These are phyloP conservation scores for Venustampulla echinocandica DNA, from an alignment of 495 filamentous ascomycete species.

Conservation along the genomic window DNA sequence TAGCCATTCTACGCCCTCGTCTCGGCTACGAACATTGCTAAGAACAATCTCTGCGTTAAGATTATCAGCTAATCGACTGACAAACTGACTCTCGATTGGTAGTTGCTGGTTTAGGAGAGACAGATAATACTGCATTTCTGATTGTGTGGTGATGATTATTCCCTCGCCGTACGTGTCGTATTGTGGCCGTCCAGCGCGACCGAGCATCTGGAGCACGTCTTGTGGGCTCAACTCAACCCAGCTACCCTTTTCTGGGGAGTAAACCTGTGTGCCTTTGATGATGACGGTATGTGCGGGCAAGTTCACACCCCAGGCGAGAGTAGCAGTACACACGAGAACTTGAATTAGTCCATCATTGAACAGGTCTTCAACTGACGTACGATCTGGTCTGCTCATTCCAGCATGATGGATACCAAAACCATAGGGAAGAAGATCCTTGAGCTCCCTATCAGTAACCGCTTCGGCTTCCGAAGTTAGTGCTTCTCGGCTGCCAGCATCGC, in stretches of 20 bases:
- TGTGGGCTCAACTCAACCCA: slow-evolving; percentile 98
- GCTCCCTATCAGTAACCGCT: slow-evolving; percentile 69
- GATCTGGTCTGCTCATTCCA: slow-evolving; percentile 86
- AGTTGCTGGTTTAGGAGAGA: slow-evolving; percentile 94
- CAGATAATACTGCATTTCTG: slow-evolving; percentile 92
- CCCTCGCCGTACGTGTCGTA: slow-evolving; percentile 97
- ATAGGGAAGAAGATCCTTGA: slow-evolving; percentile 93
- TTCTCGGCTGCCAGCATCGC: slow-evolving; percentile 85
- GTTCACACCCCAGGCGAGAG: slow-evolving; percentile 93
- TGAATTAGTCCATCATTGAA: slow-evolving; percentile 87
- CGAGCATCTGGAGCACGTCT: slow-evolving; percentile 97
- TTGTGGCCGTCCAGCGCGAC: slow-evolving; percentile 90
- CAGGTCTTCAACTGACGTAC: slow-evolving; percentile 89
- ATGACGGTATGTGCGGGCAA: slow-evolving; percentile 91
- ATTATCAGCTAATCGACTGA: slow-evolving; percentile 90
- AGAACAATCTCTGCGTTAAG: slow-evolving; percentile 96
- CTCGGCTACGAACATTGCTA: slow-evolving; percentile 84
- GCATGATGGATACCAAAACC: slow-evolving; percentile 98
- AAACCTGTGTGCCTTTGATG: slow-evolving; percentile 95
- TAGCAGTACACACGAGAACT: slow-evolving; percentile 94
- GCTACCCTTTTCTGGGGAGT: slow-evolving; percentile 96
- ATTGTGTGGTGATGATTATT: slow-evolving; percentile 94
- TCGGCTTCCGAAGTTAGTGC: slow-evolving; percentile 79
- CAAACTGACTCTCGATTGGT: slow-evolving; percentile 93
- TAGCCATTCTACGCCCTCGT: slow-evolving; percentile 96